Percentiles rank a stretch among this genome's conserved stretches.
These are phyloP conservation scores for Penicillium odoratum DNA, from an alignment of 495 filamentous ascomycete species.

Conservation along the genomic window DNA sequence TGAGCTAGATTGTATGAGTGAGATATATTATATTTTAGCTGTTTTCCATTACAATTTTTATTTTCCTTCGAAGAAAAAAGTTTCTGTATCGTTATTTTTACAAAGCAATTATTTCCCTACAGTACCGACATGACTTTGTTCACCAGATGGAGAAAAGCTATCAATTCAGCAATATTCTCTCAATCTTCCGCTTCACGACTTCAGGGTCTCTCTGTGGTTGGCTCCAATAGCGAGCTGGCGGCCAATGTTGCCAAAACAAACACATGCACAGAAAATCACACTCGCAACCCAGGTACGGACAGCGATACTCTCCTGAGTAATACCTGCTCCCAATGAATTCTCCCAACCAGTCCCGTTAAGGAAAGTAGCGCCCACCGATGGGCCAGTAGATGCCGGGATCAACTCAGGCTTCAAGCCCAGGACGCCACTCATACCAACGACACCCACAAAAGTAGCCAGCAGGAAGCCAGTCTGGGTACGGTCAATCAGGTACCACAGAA, in stretches of 20 bases:
- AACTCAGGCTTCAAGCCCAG: conserved; percentile 72
- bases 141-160: not conserved
- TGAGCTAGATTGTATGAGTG: not conserved
- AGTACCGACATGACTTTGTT: not conserved
- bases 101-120: not conserved
- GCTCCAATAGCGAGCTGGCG: conserved; percentile 64
- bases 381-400: conserved; percentile 59
- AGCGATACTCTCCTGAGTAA: conserved; percentile 74
- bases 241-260: conserved; percentile 97
- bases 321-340: conserved; percentile 51
- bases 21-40: conserved; percentile 3
- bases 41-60: conserved; percentile 19
- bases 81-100: conserved; percentile 8
- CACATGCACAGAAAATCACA: conserved; percentile 88
- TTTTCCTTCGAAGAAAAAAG: conserved; percentile 13
- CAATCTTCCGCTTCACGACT: conserved; percentile 18
- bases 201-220: conserved; percentile 20
- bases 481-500: conserved; percentile 95
- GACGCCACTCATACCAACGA: conserved; percentile 70
- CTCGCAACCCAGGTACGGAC: conserved; percentile 85
- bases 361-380: conserved; percentile 39
- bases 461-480: conserved; percentile 82
- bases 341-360: conserved; percentile 37
- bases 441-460: conserved; percentile 67
- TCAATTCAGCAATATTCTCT: not conserved